Conservation (phyloP, 768 basidiomycete genomes). For the Paxillus rubicundulus region DNA sequence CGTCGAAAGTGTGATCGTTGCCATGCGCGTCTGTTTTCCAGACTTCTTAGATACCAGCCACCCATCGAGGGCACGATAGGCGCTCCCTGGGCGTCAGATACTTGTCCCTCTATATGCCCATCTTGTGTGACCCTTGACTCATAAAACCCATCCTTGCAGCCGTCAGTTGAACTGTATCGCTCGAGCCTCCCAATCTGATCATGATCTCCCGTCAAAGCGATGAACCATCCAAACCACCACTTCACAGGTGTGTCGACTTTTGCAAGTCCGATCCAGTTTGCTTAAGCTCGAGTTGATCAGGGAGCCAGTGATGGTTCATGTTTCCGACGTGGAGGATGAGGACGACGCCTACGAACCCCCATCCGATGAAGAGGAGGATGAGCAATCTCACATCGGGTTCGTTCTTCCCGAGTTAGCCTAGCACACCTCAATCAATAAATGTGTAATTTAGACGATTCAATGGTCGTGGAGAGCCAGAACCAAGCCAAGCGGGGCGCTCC, state of each 20-base stretch:
- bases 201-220: not conserved
- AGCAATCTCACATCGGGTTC: not conserved
- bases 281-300: constrained; percentile 3
- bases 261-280: too few species aligned
- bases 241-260: too few species aligned
- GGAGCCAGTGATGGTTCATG: not conserved
- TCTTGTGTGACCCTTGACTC: constrained; percentile 10
- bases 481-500: accelerated
- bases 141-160: constrained; percentile 4
- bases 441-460: not conserved
- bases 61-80: too few species aligned
- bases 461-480: not conserved
- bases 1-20: constrained; percentile 7
- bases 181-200: not conserved
- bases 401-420: not conserved
- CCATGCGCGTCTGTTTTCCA: constrained; percentile 11
- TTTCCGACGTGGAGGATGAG: not conserved
- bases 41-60: not conserved
- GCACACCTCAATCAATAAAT: too few species aligned
- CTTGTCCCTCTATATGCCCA: not conserved
- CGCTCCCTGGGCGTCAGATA: too few species aligned
- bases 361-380: not conserved
- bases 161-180: not conserved
- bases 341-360: not conserved
- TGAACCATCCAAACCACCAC: not conserved